phyloP scores from a whole-genome alignment of 345 rosid species.

The Ailanthus altissimus region DNA sequence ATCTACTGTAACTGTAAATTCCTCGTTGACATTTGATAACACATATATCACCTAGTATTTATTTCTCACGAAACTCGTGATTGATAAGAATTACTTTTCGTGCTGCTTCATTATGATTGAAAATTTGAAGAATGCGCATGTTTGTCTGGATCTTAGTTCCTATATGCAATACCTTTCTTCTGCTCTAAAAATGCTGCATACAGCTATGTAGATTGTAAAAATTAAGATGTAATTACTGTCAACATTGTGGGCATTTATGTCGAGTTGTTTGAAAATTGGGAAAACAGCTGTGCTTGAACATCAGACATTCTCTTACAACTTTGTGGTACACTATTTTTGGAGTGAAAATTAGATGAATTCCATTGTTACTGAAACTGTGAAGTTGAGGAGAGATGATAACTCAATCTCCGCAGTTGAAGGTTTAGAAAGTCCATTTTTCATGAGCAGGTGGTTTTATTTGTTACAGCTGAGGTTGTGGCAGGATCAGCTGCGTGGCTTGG shows the following conservation, averaged over 20 bases:
- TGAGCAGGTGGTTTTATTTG: constrained; percentile 35
- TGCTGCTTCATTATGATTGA: neutral
- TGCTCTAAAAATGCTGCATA: neutral
- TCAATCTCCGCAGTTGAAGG: constrained; percentile 19
- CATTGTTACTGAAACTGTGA: neutral
- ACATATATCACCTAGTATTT: neutral
- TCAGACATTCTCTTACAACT: neutral
- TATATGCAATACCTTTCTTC: neutral
- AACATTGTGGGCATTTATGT: neutral
- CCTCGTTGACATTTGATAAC: neutral
- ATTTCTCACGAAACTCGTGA: neutral
- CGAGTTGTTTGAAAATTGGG: neutral
- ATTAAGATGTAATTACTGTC: neutral
- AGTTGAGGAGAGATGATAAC: neutral
- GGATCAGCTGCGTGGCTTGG: constrained; percentile 99
- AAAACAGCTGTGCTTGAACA: neutral
- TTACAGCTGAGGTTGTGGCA: constrained; percentile 95
- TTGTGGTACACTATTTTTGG: neutral
- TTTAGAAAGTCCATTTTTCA: constrained; percentile 26
- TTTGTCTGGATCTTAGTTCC: neutral
- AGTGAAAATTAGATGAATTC: neutral
- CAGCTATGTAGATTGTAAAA: neutral
- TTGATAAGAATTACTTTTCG: neutral
- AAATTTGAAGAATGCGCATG: neutral
- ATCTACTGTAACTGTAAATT: neutral